Evolutionary conservation across 2,329 filamentous ascomycete genomes (phyloP).

Genomic region (Hymenotorrendiella dingleyae): DNA sequence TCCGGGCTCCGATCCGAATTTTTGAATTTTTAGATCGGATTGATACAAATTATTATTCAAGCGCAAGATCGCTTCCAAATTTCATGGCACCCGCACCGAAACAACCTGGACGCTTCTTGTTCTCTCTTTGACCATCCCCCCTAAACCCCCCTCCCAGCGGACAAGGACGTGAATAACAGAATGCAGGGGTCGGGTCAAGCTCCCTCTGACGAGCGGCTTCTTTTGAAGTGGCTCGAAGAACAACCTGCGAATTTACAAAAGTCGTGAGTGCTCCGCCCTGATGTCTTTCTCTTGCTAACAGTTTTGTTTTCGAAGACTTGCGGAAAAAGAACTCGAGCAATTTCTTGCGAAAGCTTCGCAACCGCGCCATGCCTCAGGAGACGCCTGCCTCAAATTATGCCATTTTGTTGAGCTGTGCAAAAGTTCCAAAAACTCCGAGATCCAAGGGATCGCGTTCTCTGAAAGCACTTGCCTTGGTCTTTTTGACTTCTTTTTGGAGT

Average conservation of each 20-base stretch:
- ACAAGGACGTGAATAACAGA: no score
- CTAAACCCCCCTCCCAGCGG: no score
- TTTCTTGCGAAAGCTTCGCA: conserved; percentile 32
- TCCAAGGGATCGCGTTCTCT: conserved; percentile 48
- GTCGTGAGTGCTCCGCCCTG: no score
- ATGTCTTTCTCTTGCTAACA: no score
- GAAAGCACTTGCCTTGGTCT: conserved; percentile 42
- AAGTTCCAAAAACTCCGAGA: conserved; percentile 39
- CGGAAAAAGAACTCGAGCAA: conserved; percentile 16
- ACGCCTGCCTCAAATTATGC: conserved; percentile 54
- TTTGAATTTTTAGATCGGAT: neutral
- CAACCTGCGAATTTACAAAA: no score
- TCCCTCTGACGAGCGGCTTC: conserved; percentile 21
- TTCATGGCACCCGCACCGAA: no score
- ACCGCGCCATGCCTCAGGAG: conserved; percentile 49
- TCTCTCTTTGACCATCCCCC: no score
- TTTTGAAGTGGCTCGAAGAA: conserved; percentile 39
- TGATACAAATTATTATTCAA: neutral
- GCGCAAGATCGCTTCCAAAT: no score
- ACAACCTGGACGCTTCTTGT: no score
- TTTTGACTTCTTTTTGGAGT: conserved; percentile 59
- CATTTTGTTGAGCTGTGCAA: conserved; percentile 56
- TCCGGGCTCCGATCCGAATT: no score
- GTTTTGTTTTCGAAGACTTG: conserved; percentile 15
- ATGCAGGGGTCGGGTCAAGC: conserved; percentile 1